These are phyloP conservation scores for Phytopythium aichiense DNA, from an alignment of 352 stramenopile genomes.

Conservation along the genomic window DNA sequence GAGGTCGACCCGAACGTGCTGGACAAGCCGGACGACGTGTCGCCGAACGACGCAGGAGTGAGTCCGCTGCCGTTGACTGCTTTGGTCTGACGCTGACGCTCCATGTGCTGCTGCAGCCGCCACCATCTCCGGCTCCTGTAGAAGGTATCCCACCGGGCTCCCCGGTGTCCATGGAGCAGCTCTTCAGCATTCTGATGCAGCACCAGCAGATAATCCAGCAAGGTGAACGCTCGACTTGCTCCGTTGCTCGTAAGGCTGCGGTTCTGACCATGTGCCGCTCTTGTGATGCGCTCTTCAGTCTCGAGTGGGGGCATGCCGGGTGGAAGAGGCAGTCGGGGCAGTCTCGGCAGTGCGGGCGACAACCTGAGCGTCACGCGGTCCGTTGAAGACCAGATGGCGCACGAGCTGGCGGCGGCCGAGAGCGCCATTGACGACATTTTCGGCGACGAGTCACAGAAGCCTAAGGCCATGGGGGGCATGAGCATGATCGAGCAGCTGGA, in stretches of 20 bases:
- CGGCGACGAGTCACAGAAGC: constrained; percentile 66
- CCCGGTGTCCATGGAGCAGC: constrained; percentile 80
- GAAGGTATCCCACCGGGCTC: constrained; percentile 18
- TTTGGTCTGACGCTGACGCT: no score
- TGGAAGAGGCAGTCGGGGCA: constrained; percentile 18
- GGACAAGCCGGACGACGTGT: constrained; percentile 69
- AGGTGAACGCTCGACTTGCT: constrained; percentile 24
- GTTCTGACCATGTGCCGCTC: background rate
- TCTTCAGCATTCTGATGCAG: constrained; percentile 86
- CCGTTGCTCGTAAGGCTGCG: background rate
- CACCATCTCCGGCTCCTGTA: constrained; percentile 10
- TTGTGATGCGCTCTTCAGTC: constrained; percentile 24
- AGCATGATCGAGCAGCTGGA: constrained; percentile 87
- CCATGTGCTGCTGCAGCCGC: constrained; percentile 39
- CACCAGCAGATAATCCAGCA: constrained; percentile 87
- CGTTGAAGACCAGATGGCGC: constrained; percentile 83
- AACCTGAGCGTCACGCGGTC: constrained; percentile 21
- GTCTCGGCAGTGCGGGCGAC: constrained; percentile 10
- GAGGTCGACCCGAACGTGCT: constrained; percentile 56
- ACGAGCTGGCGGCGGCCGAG: constrained; percentile 71
- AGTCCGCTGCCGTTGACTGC: constrained; percentile 10
- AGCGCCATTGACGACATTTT: constrained; percentile 84
- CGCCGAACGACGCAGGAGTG: constrained; percentile 76
- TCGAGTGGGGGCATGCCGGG: constrained; percentile 26
- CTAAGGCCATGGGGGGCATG: constrained; percentile 67